Percentiles rank a stretch among this genome's conserved stretches.
phyloP scores from a whole-genome alignment of 306 rosid genomes.

The Quercus robur region DNA sequence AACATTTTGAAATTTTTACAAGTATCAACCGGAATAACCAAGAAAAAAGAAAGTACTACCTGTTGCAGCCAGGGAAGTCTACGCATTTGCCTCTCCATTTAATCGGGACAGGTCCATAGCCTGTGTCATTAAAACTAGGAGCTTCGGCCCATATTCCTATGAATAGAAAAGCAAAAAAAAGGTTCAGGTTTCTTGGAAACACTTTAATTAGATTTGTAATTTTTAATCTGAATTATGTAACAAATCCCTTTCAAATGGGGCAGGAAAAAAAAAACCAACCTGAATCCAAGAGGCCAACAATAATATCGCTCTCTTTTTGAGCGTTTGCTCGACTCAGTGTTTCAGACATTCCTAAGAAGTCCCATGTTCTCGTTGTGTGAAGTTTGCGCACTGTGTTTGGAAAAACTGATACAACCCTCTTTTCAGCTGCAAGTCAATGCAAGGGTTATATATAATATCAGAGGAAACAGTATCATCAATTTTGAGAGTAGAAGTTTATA shows the following conservation, averaged over 20 bases:
- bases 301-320: slow-evolving; percentile 47
- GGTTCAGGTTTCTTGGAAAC: no score
- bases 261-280: slow-evolving; percentile 23
- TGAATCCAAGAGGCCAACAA: slow-evolving; percentile 73
- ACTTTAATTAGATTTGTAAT: no score
- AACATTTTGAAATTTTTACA: no score
- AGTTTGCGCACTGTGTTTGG: slow-evolving; percentile 41
- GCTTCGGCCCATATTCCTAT: slow-evolving; percentile 61
- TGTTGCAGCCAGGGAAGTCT: slow-evolving; percentile 73
- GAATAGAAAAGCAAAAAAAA: not conserved
- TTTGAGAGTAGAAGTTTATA: not conserved
- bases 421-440: slow-evolving; percentile 32
- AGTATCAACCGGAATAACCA: not conserved
- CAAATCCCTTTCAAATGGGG: no score
- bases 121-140: slow-evolving; percentile 71
- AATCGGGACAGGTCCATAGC: slow-evolving; percentile 66
- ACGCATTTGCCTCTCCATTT: slow-evolving; percentile 78
- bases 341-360: slow-evolving; percentile 54
- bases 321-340: slow-evolving; percentile 19
- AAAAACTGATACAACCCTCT: slow-evolving; percentile 68
- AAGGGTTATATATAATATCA: not conserved
- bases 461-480: not conserved
- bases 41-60: slow-evolving; percentile 29
- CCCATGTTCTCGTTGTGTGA: slow-evolving; percentile 86
- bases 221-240: no score